Percentiles rank a stretch among this genome's conserved stretches.
Evolutionary conservation across 2,329 filamentous ascomycete species (phyloP).

Genomic region (Lomentospora prolificans): DNA sequence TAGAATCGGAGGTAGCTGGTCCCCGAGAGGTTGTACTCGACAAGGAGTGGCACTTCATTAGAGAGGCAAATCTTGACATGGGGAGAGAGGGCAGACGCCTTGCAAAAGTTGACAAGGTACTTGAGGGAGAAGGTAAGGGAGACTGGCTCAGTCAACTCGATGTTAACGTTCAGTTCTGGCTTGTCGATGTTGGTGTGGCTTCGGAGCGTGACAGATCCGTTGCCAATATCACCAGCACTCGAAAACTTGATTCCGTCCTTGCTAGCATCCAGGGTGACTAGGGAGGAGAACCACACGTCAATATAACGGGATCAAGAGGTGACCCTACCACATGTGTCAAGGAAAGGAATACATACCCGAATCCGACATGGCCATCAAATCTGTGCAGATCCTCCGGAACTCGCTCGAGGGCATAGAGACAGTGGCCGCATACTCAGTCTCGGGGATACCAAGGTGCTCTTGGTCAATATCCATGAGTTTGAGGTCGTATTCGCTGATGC

Average conservation of each 20-base stretch:
- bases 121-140: slow-evolving; percentile 95
- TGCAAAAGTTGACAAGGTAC: slow-evolving; percentile 99
- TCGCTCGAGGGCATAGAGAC: slow-evolving; percentile 81
- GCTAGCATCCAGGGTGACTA: slow-evolving; percentile 88
- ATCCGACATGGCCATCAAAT: slow-evolving; percentile 86
- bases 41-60: slow-evolving; percentile 88
- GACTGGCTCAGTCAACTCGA: slow-evolving; percentile 86
- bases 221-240: slow-evolving; percentile 90
- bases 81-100: slow-evolving; percentile 74
- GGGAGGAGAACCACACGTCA: slow-evolving; percentile 6
- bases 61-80: slow-evolving; percentile 89
- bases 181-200: slow-evolving; percentile 85
- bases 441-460: slow-evolving; percentile 95
- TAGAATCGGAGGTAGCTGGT: slow-evolving; percentile 94
- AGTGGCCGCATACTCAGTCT: slow-evolving; percentile 94
- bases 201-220: slow-evolving; percentile 84
- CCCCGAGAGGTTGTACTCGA: slow-evolving; percentile 76
- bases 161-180: slow-evolving; percentile 73
- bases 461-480: slow-evolving; percentile 99
- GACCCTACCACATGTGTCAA: too few relatives aligned
- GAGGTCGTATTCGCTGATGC: slow-evolving; percentile 97
- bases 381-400: slow-evolving; percentile 91
- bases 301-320: slow-evolving; percentile 13
- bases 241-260: slow-evolving; percentile 97
- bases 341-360: slow-evolving; percentile 56